Base-by-base conservation (phyloP, 768 basidiomycete species). In the Boletus huronensis region DNA sequence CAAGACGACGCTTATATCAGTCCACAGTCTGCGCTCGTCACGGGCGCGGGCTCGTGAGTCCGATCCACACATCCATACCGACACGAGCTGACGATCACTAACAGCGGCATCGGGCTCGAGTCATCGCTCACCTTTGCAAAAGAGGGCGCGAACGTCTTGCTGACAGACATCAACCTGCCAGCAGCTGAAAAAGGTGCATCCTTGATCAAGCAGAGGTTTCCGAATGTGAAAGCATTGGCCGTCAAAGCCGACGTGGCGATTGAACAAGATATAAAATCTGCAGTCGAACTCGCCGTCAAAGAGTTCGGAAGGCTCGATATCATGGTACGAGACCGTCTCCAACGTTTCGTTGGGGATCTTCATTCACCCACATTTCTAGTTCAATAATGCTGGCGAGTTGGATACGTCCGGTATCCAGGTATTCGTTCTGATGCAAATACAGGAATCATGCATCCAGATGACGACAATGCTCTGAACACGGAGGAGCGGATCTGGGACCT, bases 391-490 rank as follows among this genome's bases (percentile, higher is more conserved):
- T 42, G 90, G 90, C 83, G 57, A 59, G 75, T 63, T 21, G 48
- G 23, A 47, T 41, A 34, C 19, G 5, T 31, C 23, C 28, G n/a
- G 14, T 43, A 3, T 21, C 16, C 13, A 28, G 1, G 9, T 5
- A 50, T 31, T 7, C 17, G 21, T 25, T 48, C 47, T 62, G 21
- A 64, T 43, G 7, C 11, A 31, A 26, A 31, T 43, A 45, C 58
- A 85, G 95, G 96, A n/a, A 96, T 99, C 66, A 99, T 99, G 97
- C 97, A 98, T 69, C 86, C 93, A 17, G 83, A 78, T 10, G 96
- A 99, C 63, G 96, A 97, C 67, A 87, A 93, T 67, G 97, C 96
- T 13, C 77, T 98, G 65, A 96, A 93, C 70, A 99, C 97, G 17
- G 93, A 96, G 68, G 97, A 99, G 73, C 82, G 80, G 48, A 93